These are phyloP conservation scores for Candida maltosa DNA, from an alignment of 805 yeast genomes.

Conservation along the genomic window DNA sequence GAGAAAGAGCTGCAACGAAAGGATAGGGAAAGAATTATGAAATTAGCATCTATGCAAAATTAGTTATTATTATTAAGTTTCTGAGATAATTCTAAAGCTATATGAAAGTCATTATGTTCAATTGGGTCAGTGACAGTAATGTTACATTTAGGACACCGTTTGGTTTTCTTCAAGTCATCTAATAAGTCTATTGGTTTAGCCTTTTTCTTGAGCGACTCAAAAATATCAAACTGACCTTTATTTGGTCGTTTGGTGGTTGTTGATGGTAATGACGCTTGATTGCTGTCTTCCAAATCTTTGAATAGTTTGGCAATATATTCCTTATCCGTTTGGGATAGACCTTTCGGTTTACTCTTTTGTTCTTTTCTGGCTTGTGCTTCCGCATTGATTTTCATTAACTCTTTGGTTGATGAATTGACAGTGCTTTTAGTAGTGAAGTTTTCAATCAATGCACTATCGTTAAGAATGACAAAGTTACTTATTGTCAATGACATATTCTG, in stretches of 20 bases:
- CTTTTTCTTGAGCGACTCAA: slow-evolving; percentile 6
- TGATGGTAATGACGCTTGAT: neutral
- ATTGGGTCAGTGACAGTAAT: slow-evolving; percentile 23
- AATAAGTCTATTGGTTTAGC: slow-evolving; percentile 10
- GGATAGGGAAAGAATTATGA: slow-evolving; percentile 57
- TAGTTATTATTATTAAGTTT: slow-evolving; percentile 25
- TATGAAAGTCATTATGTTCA: slow-evolving; percentile 57
- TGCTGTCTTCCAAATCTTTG: slow-evolving; percentile 12
- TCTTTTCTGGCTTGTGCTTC: neutral
- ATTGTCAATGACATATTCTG: slow-evolving; percentile 49
- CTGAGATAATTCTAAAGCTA: slow-evolving; percentile 48
- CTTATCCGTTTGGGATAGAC: slow-evolving; percentile 16
- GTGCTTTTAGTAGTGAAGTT: slow-evolving; percentile 16
- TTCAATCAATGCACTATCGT: slow-evolving; percentile 31
- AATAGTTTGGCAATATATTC: slow-evolving; percentile 26
- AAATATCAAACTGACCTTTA: slow-evolving; percentile 6
- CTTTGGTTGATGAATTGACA: neutral
- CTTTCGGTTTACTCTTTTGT: neutral
- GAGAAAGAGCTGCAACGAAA: slow-evolving; percentile 48
- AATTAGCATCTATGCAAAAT: slow-evolving; percentile 45
- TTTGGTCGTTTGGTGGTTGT: slow-evolving; percentile 2
- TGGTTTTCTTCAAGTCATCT: slow-evolving; percentile 14
- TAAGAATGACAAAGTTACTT: slow-evolving; percentile 49
- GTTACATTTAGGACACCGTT: slow-evolving; percentile 27
- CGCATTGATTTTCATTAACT: slow-evolving; percentile 12